Base-by-base conservation (phyloP, 2,329 filamentous ascomycete genomes). In the Colletotrichum chrysophilum region DNA sequence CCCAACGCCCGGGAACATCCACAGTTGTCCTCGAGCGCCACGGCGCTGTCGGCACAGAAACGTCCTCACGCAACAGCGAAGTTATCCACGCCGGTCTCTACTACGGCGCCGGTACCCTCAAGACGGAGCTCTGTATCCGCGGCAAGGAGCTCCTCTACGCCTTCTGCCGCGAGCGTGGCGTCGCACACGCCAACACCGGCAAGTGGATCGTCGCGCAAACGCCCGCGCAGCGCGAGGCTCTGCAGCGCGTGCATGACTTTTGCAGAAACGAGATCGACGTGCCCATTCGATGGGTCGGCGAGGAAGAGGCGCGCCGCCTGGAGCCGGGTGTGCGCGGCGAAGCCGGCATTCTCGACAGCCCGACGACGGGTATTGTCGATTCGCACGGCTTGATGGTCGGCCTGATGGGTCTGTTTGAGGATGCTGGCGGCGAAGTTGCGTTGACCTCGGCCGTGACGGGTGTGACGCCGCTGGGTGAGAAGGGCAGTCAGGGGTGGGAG, bases 141-240 rank as follows among this genome's bases (percentile, higher is more conserved):
- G 97, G 97, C 75, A 93, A 93, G 79, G 83, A 93, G 36, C 88
- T 95, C 83, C 88, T 98, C 75, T 99, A 99, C 85, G 89, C 88
- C 5, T 91, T 98, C 56, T 98, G 96, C 87, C 85, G 86, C 7
- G 86, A 86, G 72, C 87, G 94, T 80, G 84, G 85, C 73, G 94
- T 99, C 66, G 91, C 92, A 0, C 91, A 97, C 85, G 89, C 89
- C 70, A 93, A 93, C 82, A 94, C 92, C 28, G 96, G 96, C 75
- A 98, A 98, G 87, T 98, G 96, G 96, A 94, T 98, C 80, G 94
- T 98, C 2, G 96, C 96, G 1, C 97, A 98, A 86, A 94, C 92
- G 68, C 88, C 89, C 2, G 86, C 86, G 62, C 95, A 98, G 86
- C 89, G 91, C 82, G 89, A 87, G n/a, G 91, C 91, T 60, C 91